Percentiles rank a stretch among this genome's conserved stretches.
Conservation (phyloP, 495 filamentous ascomycete species). For the Xylaria curta region DNA sequence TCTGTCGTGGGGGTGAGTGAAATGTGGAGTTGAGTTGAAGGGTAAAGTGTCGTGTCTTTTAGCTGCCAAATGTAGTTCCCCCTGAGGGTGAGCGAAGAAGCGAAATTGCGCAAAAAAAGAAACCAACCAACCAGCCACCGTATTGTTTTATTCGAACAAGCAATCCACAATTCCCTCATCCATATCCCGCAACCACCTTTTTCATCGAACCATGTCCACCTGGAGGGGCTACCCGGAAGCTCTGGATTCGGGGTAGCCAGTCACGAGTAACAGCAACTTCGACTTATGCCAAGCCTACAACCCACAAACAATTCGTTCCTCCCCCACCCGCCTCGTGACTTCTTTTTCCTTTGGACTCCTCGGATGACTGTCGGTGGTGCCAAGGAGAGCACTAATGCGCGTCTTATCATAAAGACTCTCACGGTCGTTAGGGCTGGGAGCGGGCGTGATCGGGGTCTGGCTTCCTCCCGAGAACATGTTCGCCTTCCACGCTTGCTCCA, state of each 20-base stretch:
- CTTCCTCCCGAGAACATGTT: conserved; percentile 37
- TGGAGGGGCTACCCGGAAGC: neutral
- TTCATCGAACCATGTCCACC: neutral
- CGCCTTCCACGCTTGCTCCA: conserved; percentile 75
- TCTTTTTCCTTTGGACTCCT: conserved; percentile 61
- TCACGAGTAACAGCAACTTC: neutral
- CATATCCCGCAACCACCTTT: neutral
- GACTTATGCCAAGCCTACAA: conserved; percentile 5
- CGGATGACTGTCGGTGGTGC: conserved; percentile 60
- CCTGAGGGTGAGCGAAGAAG: conserved; percentile 11
- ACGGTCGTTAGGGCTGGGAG: conserved; percentile 52
- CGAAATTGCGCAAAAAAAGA: conserved; percentile 6
- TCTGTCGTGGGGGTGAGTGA: neutral
- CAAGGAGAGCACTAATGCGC: conserved; percentile 60
- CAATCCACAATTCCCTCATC: neutral
- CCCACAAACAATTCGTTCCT: conserved; percentile 40
- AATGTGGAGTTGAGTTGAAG: neutral
- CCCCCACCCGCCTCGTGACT: conserved; percentile 57
- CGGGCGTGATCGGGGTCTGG: conserved; percentile 54
- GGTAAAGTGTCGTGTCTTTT: neutral
- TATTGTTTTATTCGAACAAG: conserved; percentile 2
- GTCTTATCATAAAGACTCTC: conserved; percentile 54
- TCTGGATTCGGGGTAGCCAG: neutral
- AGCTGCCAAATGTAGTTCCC: neutral
- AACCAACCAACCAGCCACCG: neutral